Percentiles rank a stretch among this genome's conserved stretches.
Conservation (phyloP, 805 yeast genomes). For the Maudiozyma turicensis region DNA sequence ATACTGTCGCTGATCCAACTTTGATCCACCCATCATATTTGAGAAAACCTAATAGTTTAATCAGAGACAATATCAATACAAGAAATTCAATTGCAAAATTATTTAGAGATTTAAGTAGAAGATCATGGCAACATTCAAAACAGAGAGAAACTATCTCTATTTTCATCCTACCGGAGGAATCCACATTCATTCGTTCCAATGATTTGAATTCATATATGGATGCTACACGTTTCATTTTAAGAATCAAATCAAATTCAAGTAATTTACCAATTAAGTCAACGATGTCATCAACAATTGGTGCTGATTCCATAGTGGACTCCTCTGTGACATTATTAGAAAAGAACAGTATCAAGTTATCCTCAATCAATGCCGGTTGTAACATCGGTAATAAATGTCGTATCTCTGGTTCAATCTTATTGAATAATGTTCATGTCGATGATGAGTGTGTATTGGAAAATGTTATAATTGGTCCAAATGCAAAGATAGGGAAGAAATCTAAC, state of each 20-base stretch:
- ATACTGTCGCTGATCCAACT: constrained; percentile 2
- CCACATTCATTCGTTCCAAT: constrained; percentile 67
- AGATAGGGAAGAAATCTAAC: constrained; percentile 53
- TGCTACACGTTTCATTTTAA: constrained; percentile 73
- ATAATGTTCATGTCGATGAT: constrained; percentile 65
- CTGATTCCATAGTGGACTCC: constrained; percentile 72
- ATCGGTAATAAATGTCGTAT: constrained; percentile 84
- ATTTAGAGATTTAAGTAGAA: constrained; percentile 78
- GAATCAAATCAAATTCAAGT: constrained; percentile 41
- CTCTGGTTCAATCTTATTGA: constrained; percentile 74
- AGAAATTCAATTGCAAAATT: constrained; percentile 53
- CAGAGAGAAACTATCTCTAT: constrained; percentile 54
- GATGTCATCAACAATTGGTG: constrained; percentile 63
- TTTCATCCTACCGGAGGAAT: constrained; percentile 58
- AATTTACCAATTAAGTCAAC: constrained; percentile 53
- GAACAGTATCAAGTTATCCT: constrained; percentile 78
- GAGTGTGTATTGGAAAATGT: constrained; percentile 74
- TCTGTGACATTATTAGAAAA: constrained; percentile 65
- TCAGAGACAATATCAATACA: constrained; percentile 21
- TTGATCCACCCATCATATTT: constrained; percentile 27
- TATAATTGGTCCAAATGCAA: constrained; percentile 63
- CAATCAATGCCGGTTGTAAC: constrained; percentile 61
- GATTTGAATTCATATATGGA: constrained; percentile 79
- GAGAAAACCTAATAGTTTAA: constrained; percentile 19
- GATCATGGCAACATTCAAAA: constrained; percentile 78